A percentile compares a stretch with the other conserved stretches of the same genome.
Conservation (phyloP, 2,329 filamentous ascomycete genomes). For the Aspergillus udagawae region DNA sequence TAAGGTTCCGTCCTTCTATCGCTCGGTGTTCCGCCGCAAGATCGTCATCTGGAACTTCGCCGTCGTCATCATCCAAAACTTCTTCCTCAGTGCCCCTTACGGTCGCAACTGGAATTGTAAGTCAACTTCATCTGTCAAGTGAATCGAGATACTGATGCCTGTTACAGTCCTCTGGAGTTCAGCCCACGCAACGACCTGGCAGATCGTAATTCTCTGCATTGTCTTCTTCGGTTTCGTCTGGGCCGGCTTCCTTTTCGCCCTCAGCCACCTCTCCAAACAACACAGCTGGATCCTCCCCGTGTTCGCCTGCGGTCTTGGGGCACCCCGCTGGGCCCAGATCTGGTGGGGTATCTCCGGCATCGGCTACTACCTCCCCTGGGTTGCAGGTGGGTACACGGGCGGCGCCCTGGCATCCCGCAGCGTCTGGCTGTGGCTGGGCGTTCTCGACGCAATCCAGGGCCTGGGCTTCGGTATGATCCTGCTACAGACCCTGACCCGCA, state of each 20-base stretch:
- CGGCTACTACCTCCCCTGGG: constrained; percentile 60
- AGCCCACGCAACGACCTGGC: constrained; percentile 53
- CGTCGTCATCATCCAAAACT: constrained; percentile 61
- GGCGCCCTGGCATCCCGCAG: constrained; percentile 53
- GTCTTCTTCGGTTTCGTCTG: constrained; percentile 53
- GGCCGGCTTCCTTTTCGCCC: constrained; percentile 42
- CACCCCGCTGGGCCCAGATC: constrained; percentile 64
- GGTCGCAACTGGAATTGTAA: constrained; percentile 61
- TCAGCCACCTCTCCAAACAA: constrained; percentile 51
- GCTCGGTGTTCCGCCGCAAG: constrained; percentile 56
- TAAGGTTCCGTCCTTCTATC: constrained; percentile 62
- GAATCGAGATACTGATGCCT: background rate
- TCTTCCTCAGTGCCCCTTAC: constrained; percentile 61
- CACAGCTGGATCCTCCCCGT: constrained; percentile 66
- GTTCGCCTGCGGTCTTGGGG: constrained; percentile 61
- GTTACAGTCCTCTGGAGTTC: constrained; percentile 51
- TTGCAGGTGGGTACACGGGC: constrained; percentile 46
- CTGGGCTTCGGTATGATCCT: constrained; percentile 65
- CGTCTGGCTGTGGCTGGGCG: constrained; percentile 64
- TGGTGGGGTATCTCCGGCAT: constrained; percentile 60
- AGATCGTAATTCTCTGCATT: constrained; percentile 51
- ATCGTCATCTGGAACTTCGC: constrained; percentile 64
- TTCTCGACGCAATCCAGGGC: constrained; percentile 61
- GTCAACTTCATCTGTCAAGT: constrained; percentile 1
- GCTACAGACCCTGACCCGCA: constrained; percentile 59